A percentile compares a stretch with the other conserved stretches of the same genome.
These are phyloP conservation scores for Pilobolus umbonatus DNA, from an alignment of 192 early-diverging fungal genomes.

Conservation along the genomic window DNA sequence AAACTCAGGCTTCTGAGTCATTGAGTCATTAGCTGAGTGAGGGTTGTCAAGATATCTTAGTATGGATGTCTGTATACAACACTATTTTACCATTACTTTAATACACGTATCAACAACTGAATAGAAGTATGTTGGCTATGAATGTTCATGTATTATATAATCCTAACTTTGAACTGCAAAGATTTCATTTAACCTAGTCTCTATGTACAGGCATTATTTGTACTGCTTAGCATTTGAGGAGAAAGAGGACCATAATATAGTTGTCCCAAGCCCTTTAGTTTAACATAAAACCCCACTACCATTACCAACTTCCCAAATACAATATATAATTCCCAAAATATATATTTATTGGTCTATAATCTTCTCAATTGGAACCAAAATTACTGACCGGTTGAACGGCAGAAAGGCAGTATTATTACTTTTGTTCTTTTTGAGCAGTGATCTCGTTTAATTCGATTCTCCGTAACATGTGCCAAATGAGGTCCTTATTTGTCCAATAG, in stretches of 20 bases:
- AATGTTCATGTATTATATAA: no score
- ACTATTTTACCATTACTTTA: no score
- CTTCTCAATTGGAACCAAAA: background rate
- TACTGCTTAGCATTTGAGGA: no score
- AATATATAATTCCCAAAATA: background rate
- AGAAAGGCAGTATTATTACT: background rate
- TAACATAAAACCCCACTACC: background rate
- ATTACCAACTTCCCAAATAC: background rate
- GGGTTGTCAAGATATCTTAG: no score
- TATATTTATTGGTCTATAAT: background rate
- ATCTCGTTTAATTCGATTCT: slow-evolving; percentile 23
- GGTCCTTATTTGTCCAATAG: slow-evolving; percentile 52
- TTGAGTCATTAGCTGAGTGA: no score
- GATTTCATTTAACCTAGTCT: no score
- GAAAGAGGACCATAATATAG: background rate
- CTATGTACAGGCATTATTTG: no score
- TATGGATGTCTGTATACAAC: no score
- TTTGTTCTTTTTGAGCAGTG: background rate
- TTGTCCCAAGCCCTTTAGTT: background rate
- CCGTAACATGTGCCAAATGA: slow-evolving; percentile 35
- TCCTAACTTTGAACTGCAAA: no score
- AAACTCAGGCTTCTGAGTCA: no score
- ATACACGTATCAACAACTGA: no score
- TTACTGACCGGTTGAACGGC: background rate
- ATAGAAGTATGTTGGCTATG: no score